phyloP scores from a whole-genome alignment of 2,329 filamentous ascomycete genomes.

The Hymenoscyphus scutula region DNA sequence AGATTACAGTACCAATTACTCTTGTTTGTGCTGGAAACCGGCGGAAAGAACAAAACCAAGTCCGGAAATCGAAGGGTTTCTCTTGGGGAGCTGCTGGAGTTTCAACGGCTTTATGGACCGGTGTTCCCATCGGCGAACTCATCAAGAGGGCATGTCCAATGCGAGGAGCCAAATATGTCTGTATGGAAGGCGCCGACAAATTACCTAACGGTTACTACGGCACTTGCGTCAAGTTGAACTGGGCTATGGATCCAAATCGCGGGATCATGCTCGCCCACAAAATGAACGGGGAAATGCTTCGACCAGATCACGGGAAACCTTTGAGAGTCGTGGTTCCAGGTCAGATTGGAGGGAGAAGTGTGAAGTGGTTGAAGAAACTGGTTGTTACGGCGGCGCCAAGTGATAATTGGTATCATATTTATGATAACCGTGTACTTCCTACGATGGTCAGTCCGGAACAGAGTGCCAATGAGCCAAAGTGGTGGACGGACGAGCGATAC shows the following conservation, averaged over 20 bases:
- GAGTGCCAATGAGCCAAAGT: constrained; percentile 68
- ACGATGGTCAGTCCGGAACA: constrained; percentile 83
- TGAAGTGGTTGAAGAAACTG: constrained; percentile 87
- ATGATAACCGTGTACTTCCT: constrained; percentile 86
- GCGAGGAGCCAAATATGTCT: constrained; percentile 74
- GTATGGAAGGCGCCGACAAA: constrained; percentile 87
- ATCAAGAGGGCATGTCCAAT: constrained; percentile 65
- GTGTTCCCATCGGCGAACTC: constrained; percentile 71
- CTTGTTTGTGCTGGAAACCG: constrained; percentile 90
- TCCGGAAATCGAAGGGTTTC: constrained; percentile 89
- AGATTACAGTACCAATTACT: constrained; percentile 82
- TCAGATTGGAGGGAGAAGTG: constrained; percentile 86
- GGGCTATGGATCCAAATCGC: constrained; percentile 78
- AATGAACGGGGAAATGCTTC: constrained; percentile 83
- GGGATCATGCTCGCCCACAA: constrained; percentile 85
- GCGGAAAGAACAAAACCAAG: constrained; percentile 87
- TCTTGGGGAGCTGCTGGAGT: constrained; percentile 89
- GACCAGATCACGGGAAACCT: constrained; percentile 83
- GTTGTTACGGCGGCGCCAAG: constrained; percentile 76
- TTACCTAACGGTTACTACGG: constrained; percentile 87
- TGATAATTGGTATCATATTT: constrained; percentile 94
- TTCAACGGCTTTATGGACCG: constrained; percentile 85
- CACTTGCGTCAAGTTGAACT: constrained; percentile 83
- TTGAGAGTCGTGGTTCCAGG: constrained; percentile 81
- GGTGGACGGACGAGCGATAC: constrained; percentile 87